Evolutionary conservation across 148 eudicot species (phyloP), one percentile per base, ranked within the genome.

Genomic region (Dianthus caryophyllus): DNA sequence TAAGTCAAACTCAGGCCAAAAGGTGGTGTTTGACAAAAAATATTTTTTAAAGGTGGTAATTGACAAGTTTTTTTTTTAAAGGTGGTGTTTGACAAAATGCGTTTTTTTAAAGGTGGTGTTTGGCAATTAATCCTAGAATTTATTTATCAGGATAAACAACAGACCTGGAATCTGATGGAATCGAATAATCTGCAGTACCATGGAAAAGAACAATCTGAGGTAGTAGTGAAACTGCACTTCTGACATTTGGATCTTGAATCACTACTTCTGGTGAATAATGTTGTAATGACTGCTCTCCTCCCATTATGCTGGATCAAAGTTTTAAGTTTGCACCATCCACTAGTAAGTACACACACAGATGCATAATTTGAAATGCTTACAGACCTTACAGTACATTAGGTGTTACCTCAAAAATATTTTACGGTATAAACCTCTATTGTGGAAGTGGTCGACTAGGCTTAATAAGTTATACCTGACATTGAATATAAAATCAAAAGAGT

Each of bases 101-200:
- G n/a, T n/a, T n/a, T n/a, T n/a, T n/a, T n/a, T n/a, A n/a, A n/a
- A n/a, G n/a, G n/a, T n/a, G n/a, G n/a, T n/a, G n/a, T n/a, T n/a
- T n/a, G n/a, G n/a, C n/a, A n/a, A n/a, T n/a, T n/a, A n/a, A n/a
- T n/a, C n/a, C n/a, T n/a, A 38, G 24, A 24, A 17, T 13, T 1
- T 26, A 20, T 12, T 22, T 3, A 30, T 14, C 18, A 16, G 54
- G 20, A 33, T 53, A 50, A n/a, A 68, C 59, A 47, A 22, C 36
- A 74, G 61, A 93, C 98, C 98, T 93, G 81, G 85, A 58, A 66
- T 87, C 85, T 41, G 90, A 77, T 46, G 98, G 98, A 66, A 93
- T 93, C 36, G 98, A 89, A 81, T 83, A 93, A 81, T 93, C 98
- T 31, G 85, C 95, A 68, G 91, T 87, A 1, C 98, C 98, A 74